These are phyloP conservation scores for Teratosphaeria viscida DNA, from an alignment of 2,329 filamentous ascomycete genomes.

Conservation along the genomic window DNA sequence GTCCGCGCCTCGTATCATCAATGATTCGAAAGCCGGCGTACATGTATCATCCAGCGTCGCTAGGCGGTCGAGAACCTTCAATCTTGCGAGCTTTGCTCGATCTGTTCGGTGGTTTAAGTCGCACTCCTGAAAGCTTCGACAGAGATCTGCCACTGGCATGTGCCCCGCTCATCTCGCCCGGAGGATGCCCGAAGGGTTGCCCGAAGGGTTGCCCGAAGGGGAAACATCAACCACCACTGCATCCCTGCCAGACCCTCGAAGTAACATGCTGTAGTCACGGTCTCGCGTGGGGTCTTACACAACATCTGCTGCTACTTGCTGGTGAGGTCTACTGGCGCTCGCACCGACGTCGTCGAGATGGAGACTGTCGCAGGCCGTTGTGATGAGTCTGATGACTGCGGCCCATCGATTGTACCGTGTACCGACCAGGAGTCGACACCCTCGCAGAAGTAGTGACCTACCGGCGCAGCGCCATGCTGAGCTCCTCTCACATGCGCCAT, in stretches of 20 bases:
- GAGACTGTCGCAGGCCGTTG: not conserved
- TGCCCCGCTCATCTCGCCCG: not conserved
- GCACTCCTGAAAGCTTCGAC: not conserved
- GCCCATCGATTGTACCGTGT: not conserved
- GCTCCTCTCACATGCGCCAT: too few relatives aligned
- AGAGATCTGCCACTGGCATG: not conserved
- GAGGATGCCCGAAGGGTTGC: too few relatives aligned
- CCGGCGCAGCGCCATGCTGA: too few relatives aligned
- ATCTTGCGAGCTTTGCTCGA: not conserved
- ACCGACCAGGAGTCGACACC: not conserved
- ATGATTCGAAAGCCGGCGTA: not conserved
- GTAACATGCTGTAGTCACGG: not conserved
- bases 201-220: too few relatives aligned
- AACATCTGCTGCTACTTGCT: not conserved
- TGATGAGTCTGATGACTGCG: not conserved
- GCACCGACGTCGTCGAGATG: not conserved
- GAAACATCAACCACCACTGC: not conserved
- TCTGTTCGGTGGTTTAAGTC: not conserved
- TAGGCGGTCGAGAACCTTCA: not conserved
- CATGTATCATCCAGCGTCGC: not conserved
- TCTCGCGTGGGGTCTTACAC: not conserved
- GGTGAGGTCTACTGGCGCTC: not conserved
- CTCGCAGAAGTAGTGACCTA: not conserved
- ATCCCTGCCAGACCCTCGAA: not conserved
- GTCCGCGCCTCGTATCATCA: not conserved